Base-by-base conservation (phyloP, 208 protist species). In the Strigomonas galati region DNA sequence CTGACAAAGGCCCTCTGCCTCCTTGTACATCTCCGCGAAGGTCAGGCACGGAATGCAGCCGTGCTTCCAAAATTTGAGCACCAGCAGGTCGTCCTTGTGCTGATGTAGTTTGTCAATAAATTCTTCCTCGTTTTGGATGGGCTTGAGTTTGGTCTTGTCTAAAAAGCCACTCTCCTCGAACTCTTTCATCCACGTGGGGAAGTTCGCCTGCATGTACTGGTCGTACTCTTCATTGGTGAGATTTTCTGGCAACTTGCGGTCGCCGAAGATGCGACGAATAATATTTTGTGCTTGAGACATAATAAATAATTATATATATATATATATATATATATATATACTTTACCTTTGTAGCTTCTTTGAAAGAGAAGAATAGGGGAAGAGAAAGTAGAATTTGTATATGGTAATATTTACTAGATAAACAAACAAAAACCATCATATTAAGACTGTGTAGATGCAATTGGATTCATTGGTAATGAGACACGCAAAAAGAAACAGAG, bases 41-140 rank as follows among this genome's bases (percentile, higher is more conserved):
- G 88, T 82, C 21, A 96, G 63, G 71, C 92, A 97, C 15, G 92
- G 92, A 67, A 97, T 89, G 71, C 92, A 97, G 37, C 89, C 83
- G 56, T 94, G 86, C 69, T 97, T 97, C 91, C 92, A 97, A 63
- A 81, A 97, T 65, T 97, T 97, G 61, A 97, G 81, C 43, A 97
- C 89, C 74, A 97, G 78, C 26, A 97, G 63, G 59, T 97, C 89
- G 66, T 94, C 63, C 61, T 86, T 83, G 76, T 97, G 89, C 72
- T 95, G 72, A 62, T 85, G 71, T 21, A 97, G 79, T 58, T 93
- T 95, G n/a, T 76, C 53, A 9, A 96, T 65, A 9, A 97, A 75
- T 51, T 94, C 90, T 49, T 94, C 84, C 61, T 97, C 90, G 58
- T 74, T 89, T 51, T 77, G 73, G 65, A 97, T 95, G 27, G 82